Evolutionary conservation across 306 rosid genomes (phyloP), one percentile per base, ranked within the genome.

Genomic region (Dalbergia cochinchinensis): DNA sequence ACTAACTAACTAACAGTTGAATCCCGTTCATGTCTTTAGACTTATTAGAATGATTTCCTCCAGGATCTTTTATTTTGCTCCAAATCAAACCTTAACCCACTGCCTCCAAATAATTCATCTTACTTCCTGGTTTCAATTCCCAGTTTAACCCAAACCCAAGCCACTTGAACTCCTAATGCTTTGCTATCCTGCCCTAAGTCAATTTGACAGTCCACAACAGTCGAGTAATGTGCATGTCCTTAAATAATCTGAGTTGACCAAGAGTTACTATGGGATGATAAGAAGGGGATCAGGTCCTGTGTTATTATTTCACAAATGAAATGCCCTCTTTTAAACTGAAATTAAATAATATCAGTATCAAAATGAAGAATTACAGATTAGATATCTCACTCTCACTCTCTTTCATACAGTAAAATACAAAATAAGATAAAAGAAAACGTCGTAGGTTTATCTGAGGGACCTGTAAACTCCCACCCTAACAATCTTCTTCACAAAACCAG

Each of bases 11-110:
- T 41, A 60, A 50, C 60, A 73, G 41, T n/a, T 65, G 22, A 57
- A 20, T 42, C 18, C 11, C 35, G 20, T 35, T 51, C 58, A 70
- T 9, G 19, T 42, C 31, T 8, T 34, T 11, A 61, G 26, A 14
- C 19, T 65, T 66, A 37, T 37, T 31, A 26, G 14, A 76, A 71
- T 54, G 34, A 18, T 18, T 54, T 18, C 78, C 50, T 14, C 22
- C 11, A 14, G 31, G 26, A 22, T 44, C 58, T 53, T 39, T 54
- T 54, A 41, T 67, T 66, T 41, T 55, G 34, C 69, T 20, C 22
- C 65, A 65, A 65, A 65, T 35, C 63, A 76, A 64, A 53, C 42
- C 57, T 47, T 66, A 77, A 39, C 26, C 16, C 55, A 39, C 18
- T 65, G 81, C 16, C 48, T 55, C 59, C 22, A 66, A 37, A 76